Evolutionary conservation across 2,329 filamentous ascomycete species (phyloP).

Genomic region (Dothiorella sarmentorum): DNA sequence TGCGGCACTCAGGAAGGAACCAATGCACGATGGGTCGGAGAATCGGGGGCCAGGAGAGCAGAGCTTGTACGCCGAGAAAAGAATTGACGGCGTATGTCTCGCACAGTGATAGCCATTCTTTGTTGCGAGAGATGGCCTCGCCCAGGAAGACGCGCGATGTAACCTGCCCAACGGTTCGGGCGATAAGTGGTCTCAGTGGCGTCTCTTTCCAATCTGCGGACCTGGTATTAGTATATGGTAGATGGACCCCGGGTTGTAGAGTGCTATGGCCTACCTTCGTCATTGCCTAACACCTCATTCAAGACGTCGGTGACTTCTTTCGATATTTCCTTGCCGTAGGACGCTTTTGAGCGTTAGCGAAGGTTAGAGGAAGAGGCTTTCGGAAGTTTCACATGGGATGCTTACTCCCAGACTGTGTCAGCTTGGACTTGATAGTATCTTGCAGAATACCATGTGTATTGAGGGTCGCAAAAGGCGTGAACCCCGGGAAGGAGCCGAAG

Average conservation of each 20-base stretch:
- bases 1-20: not conserved
- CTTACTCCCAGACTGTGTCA: conserved; percentile 4
- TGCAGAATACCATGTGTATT: conserved; percentile 2
- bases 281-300: not conserved
- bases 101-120: not conserved
- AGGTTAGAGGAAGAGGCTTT: no score
- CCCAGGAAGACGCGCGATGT: conserved; percentile 56
- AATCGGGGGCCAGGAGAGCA: conserved; percentile 35
- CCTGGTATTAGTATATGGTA: no score
- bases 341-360: not conserved
- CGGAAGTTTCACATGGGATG: not conserved
- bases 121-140: conserved; percentile 30
- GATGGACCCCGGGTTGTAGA: no score
- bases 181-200: conserved; percentile 24
- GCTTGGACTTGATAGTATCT: not conserved
- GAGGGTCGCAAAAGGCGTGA: not conserved
- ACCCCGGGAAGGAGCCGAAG: conserved; percentile 5
- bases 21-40: conserved; percentile 28
- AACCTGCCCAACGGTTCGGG: conserved; percentile 52
- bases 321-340: not conserved
- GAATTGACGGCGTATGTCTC: conserved; percentile 35
- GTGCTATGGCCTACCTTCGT: not conserved
- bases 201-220: conserved; percentile 8
- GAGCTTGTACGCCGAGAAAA: conserved; percentile 28
- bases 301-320: not conserved